Conservation (phyloP, 805 yeast genomes). For the Yarrowia sp. region DNA sequence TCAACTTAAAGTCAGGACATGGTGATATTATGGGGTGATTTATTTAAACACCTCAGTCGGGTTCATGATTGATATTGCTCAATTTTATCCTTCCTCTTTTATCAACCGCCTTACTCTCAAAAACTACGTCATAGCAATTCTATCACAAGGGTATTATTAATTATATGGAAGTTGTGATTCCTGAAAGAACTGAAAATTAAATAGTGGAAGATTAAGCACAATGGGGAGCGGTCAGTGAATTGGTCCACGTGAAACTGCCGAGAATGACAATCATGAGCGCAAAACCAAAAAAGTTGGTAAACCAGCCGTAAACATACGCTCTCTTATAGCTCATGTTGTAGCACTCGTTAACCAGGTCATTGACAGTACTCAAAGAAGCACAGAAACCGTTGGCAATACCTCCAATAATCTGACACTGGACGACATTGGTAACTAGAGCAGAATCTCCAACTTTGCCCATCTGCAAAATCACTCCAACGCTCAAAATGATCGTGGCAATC, state of each 20-base stretch:
- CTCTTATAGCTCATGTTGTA: not conserved
- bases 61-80: too few relatives aligned
- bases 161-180: too few relatives aligned
- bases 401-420: slow-evolving; percentile 4
- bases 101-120: too few relatives aligned
- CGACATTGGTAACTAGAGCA: not conserved
- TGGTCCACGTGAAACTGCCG: slow-evolving; percentile 2
- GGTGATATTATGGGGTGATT: too few relatives aligned
- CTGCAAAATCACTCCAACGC: not conserved
- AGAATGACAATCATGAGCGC: not conserved
- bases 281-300: not conserved
- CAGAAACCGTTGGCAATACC: slow-evolving; percentile 13
- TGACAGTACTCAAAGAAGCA: not conserved
- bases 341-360: not conserved
- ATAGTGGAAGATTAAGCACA: not conserved
- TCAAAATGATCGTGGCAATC: not conserved
- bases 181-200: too few relatives aligned
- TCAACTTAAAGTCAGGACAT: too few relatives aligned
- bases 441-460: not conserved
- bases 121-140: too few relatives aligned
- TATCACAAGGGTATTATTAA: not conserved
- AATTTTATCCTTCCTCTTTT: too few relatives aligned
- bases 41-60: too few relatives aligned
- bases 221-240: not conserved
- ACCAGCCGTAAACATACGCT: slow-evolving; percentile 2